These are phyloP conservation scores for Thalassiosira ordinaria DNA, from an alignment of 352 stramenopile genomes.

Conservation along the genomic window DNA sequence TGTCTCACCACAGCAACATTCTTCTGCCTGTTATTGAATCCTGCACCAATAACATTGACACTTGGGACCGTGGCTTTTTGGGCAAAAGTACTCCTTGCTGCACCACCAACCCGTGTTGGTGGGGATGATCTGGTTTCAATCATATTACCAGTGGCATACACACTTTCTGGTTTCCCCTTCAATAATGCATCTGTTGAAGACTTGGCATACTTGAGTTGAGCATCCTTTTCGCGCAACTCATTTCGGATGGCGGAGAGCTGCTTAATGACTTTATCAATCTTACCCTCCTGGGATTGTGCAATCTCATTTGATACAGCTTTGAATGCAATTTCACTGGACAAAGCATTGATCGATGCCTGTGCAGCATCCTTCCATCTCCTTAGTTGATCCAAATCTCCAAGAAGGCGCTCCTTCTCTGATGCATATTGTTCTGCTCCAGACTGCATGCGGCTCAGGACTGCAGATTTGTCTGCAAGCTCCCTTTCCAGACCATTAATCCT, in stretches of 20 bases:
- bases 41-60: constrained; percentile 28
- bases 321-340: constrained; percentile 28
- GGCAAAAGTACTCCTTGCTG: constrained; percentile 13
- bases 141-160: constrained; percentile 8
- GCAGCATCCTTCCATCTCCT: constrained; percentile 33
- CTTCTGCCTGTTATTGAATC: constrained; percentile 31
- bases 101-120: neutral
- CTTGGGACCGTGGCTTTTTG: constrained; percentile 10
- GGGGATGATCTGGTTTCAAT: constrained; percentile 11
- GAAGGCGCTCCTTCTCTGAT: constrained; percentile 32
- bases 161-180: constrained; percentile 5
- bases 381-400: constrained; percentile 34
- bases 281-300: constrained; percentile 4
- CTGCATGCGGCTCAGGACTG: constrained; percentile 19
- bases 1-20: constrained; percentile 25
- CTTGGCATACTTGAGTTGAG: constrained; percentile 32
- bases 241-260: constrained; percentile 28
- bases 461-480: constrained; percentile 37
- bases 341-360: constrained; percentile 16
- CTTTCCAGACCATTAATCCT: constrained; percentile 27
- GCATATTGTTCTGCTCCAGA: constrained; percentile 26
- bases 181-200: constrained; percentile 36
- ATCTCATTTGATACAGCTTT: constrained; percentile 16
- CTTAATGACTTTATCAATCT: constrained; percentile 30
- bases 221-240: constrained; percentile 37